Evolutionary conservation across 2,329 filamentous ascomycete species (phyloP).

Genomic region (Exserohilum rostratum): DNA sequence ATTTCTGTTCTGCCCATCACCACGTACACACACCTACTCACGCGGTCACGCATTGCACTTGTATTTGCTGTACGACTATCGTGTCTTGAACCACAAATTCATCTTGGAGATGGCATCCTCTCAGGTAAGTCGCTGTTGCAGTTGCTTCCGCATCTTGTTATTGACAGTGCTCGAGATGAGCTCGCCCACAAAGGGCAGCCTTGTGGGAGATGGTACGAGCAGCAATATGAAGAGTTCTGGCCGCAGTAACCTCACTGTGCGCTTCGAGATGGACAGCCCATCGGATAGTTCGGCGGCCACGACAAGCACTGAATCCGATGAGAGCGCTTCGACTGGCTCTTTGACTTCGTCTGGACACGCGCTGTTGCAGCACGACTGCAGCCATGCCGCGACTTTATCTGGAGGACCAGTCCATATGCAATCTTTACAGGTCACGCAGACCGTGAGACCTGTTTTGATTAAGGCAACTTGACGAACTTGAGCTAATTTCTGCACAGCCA

Average conservation of each 20-base stretch:
- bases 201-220: background rate
- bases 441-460: conserved; percentile 12
- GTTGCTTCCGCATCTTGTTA: background rate
- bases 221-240: background rate
- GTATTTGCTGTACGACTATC: background rate
- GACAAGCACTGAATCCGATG: conserved; percentile 10
- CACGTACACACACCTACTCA: background rate
- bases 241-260: background rate
- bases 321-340: conserved; percentile 17
- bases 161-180: conserved; percentile 19
- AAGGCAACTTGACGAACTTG: background rate
- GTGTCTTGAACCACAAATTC: background rate
- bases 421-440: conserved; percentile 5
- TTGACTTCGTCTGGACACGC: conserved; percentile 18
- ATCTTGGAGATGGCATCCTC: conserved; percentile 6
- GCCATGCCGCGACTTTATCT: background rate
- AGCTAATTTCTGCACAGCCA: conserved; percentile 2
- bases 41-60: background rate
- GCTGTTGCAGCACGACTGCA: conserved; percentile 7
- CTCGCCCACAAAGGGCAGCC: conserved; percentile 1
- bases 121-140: conserved; percentile 15
- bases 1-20: background rate
- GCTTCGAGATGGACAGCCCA: conserved; percentile 7
- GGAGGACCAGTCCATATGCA: conserved; percentile 3
- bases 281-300: conserved; percentile 10